phyloP scores from a whole-genome alignment of 2,329 filamentous ascomycete species.

The Talaromyces sp. region DNA sequence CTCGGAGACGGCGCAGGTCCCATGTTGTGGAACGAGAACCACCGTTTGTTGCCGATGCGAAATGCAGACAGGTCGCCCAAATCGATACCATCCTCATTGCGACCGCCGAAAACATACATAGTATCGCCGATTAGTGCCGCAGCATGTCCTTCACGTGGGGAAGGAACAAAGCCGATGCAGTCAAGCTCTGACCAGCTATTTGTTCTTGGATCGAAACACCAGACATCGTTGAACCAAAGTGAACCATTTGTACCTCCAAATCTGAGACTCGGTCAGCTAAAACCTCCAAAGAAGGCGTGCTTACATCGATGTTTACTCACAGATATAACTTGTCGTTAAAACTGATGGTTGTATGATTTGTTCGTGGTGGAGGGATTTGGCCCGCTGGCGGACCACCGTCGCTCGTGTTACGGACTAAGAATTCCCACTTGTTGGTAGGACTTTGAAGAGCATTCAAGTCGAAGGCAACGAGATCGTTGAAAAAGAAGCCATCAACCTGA shows the following conservation, averaged over 20 bases:
- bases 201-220: constrained; percentile 81
- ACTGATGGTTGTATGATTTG: constrained; percentile 89
- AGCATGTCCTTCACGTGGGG: constrained; percentile 89
- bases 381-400: constrained; percentile 55
- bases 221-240: constrained; percentile 98
- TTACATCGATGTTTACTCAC: constrained; percentile 51
- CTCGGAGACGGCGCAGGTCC: constrained; percentile 88
- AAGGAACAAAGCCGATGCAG: constrained; percentile 96
- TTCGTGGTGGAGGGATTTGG: constrained; percentile 78
- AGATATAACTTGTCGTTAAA: constrained; percentile 92
- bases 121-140: constrained; percentile 92
- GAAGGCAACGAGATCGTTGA: constrained; percentile 94
- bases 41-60: constrained; percentile 75
- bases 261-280: constrained; percentile 42
- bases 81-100: constrained; percentile 88
- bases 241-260: constrained; percentile 96
- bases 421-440: constrained; percentile 88
- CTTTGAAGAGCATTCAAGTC: constrained; percentile 93
- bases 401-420: constrained; percentile 74
- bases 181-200: constrained; percentile 87
- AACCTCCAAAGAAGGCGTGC: background rate
- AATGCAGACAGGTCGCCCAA: constrained; percentile 89
- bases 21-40: constrained; percentile 99
- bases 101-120: constrained; percentile 98
- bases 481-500: constrained; percentile 95